These are phyloP conservation scores for Lolium rigidum DNA, from an alignment of 176 grass and related monocot genomes.

Conservation along the genomic window DNA sequence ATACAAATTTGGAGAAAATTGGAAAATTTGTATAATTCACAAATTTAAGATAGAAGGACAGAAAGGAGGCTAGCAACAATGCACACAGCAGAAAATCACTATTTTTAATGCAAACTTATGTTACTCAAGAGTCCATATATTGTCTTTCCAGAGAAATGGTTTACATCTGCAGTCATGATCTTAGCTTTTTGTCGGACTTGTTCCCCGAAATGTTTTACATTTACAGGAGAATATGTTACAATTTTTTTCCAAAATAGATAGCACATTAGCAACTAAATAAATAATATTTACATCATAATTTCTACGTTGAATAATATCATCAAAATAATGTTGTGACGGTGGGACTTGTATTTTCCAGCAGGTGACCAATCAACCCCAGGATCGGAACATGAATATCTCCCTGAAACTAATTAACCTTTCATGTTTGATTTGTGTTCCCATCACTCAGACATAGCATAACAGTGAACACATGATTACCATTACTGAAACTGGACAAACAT, in stretches of 20 bases:
- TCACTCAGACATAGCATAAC: constrained; percentile 30
- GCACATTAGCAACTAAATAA: neutral
- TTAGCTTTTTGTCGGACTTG: neutral
- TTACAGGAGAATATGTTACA: neutral
- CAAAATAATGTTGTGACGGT: neutral
- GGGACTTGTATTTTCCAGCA: neutral
- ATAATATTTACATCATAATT: neutral
- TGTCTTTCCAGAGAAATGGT: neutral
- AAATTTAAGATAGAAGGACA: neutral
- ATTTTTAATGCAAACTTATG: neutral
- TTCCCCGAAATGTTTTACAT: neutral
- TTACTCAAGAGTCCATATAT: neutral
- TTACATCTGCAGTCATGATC: neutral
- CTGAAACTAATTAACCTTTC: neutral
- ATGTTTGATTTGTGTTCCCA: constrained; percentile 25
- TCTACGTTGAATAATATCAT: too few relatives aligned
- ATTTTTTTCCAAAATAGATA: neutral
- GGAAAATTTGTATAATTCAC: too few relatives aligned
- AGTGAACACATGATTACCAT: neutral
- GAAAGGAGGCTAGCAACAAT: neutral
- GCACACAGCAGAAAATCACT: too few relatives aligned
- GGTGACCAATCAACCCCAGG: neutral
- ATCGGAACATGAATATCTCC: neutral
- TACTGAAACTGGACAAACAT: neutral
- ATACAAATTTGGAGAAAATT: too few relatives aligned